Evolutionary conservation across 768 basidiomycete genomes (phyloP).

Genomic region (Kwoniella sp.): DNA sequence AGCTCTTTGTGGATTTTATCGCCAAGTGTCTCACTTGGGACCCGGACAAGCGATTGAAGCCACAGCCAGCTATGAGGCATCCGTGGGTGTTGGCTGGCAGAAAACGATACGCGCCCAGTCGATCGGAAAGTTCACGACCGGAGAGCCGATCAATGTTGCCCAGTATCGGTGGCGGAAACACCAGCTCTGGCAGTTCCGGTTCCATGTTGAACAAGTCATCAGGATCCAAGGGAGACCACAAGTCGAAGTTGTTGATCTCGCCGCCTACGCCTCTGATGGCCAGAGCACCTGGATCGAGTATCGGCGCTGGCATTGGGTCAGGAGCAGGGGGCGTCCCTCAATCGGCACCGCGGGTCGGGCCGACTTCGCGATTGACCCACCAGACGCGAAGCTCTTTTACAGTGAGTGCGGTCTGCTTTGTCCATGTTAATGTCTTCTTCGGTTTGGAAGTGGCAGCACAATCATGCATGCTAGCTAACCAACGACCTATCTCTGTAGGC

Average conservation of each 20-base stretch:
- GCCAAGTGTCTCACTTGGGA: slow-evolving; percentile 98
- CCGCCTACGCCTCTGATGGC: slow-evolving; percentile 49
- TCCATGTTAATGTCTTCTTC: too few species aligned
- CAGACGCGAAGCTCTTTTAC: slow-evolving; percentile 19
- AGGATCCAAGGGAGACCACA: slow-evolving; percentile 25
- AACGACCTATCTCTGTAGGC: background rate
- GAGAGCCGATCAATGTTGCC: background rate
- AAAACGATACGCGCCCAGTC: slow-evolving; percentile 9
- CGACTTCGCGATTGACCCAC: slow-evolving; percentile 6
- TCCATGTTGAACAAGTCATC: background rate
- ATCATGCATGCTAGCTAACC: background rate
- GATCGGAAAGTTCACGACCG: slow-evolving; percentile 2
- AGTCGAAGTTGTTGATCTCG: slow-evolving; percentile 41
- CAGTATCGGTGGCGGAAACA: background rate
- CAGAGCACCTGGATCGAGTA: slow-evolving; percentile 5
- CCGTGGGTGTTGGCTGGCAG: slow-evolving; percentile 72
- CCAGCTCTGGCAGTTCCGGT: background rate
- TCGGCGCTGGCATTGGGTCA: background rate
- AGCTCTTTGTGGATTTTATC: slow-evolving; percentile 94
- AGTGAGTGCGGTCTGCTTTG: too few species aligned
- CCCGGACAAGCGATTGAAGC: slow-evolving; percentile 92
- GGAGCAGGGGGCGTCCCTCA: background rate
- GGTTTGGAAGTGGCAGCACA: too few species aligned
- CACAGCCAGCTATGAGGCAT: slow-evolving; percentile 87
- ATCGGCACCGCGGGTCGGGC: slow-evolving; percentile 16